These are phyloP conservation scores for Metarhizium album DNA, from an alignment of 2,329 filamentous ascomycete genomes.

Conservation along the genomic window DNA sequence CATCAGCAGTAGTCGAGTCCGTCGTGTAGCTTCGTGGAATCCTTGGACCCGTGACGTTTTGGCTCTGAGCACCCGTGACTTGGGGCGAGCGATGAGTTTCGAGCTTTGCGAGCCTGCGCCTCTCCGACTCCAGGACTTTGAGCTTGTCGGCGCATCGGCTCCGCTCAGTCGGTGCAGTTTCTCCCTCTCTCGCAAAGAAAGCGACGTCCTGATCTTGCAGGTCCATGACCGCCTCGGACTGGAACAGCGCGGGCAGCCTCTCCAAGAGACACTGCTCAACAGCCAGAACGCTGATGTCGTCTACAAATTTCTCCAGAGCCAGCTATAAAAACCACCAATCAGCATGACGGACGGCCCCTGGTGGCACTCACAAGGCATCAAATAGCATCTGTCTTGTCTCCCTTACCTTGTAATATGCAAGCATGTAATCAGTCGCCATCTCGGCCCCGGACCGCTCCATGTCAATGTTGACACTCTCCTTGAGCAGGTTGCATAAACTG, in stretches of 20 bases:
- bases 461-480: not conserved
- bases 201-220: slow-evolving; percentile 10
- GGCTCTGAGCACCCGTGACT: too few relatives aligned
- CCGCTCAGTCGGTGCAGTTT: slow-evolving; percentile 4
- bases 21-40: not conserved
- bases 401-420: slow-evolving; percentile 30
- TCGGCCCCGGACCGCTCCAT: slow-evolving; percentile 4
- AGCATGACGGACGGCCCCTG: too few relatives aligned
- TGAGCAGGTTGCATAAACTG: not conserved
- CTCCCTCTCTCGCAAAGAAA: not conserved
- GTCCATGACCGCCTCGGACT: slow-evolving; percentile 9
- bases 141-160: slow-evolving; percentile 2
- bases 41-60: not conserved
- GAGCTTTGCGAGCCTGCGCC: not conserved
- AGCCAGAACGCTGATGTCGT: slow-evolving; percentile 15
- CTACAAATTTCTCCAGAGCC: slow-evolving; percentile 12
- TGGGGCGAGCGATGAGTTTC: not conserved
- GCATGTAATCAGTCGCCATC: slow-evolving; percentile 22
- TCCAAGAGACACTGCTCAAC: slow-evolving; percentile 14
- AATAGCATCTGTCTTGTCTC: too few relatives aligned
- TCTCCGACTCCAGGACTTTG: not conserved
- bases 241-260: slow-evolving; percentile 11
- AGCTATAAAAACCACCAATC: slow-evolving; percentile 9
- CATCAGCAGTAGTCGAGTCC: not conserved
- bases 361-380: too few relatives aligned